These are phyloP conservation scores for Suillus discolor DNA, from an alignment of 768 basidiomycete genomes.

Conservation along the genomic window DNA sequence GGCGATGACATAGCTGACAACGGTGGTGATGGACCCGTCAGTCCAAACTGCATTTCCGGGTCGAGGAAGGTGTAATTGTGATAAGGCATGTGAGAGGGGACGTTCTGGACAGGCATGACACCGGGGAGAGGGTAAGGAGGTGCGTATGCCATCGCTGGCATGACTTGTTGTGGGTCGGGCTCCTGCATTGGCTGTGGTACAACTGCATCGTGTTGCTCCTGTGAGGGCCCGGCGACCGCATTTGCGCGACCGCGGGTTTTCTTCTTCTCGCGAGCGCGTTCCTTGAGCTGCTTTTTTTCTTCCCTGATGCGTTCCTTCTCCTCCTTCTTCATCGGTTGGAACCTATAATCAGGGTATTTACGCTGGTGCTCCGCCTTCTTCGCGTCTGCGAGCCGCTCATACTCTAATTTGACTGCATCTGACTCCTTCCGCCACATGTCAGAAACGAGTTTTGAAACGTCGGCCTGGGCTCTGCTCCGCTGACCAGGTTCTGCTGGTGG, in stretches of 20 bases:
- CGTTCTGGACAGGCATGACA: constrained; percentile 9
- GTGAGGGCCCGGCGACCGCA: constrained; percentile 13
- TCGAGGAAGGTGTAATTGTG: constrained; percentile 26
- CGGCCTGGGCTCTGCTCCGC: constrained; percentile 53
- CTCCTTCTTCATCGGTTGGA: constrained; percentile 56
- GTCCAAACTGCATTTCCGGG: constrained; percentile 30
- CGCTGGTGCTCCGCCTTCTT: constrained; percentile 53
- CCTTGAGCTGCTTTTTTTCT: constrained; percentile 43
- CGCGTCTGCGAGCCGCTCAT: constrained; percentile 54
- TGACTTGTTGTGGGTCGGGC: background rate
- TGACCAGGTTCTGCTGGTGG: constrained; percentile 36
- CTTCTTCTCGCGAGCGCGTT: constrained; percentile 32
- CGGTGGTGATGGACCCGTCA: constrained; percentile 54
- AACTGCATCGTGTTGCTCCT: background rate
- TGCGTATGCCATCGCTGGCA: constrained; percentile 5
- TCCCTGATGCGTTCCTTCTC: constrained; percentile 45
- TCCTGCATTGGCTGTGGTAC: background rate
- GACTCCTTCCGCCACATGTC: constrained; percentile 63
- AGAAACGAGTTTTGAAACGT: constrained; percentile 66
- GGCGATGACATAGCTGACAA: constrained; percentile 55
- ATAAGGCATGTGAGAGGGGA: constrained; percentile 17
- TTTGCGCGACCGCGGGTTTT: constrained; percentile 23
- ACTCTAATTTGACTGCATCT: constrained; percentile 47
- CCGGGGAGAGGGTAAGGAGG: constrained; percentile 10
- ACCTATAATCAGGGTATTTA: constrained; percentile 60